phyloP scores from a whole-genome alignment of 2,329 filamentous ascomycete species.

The Phyllosticta paracitricarpa region DNA sequence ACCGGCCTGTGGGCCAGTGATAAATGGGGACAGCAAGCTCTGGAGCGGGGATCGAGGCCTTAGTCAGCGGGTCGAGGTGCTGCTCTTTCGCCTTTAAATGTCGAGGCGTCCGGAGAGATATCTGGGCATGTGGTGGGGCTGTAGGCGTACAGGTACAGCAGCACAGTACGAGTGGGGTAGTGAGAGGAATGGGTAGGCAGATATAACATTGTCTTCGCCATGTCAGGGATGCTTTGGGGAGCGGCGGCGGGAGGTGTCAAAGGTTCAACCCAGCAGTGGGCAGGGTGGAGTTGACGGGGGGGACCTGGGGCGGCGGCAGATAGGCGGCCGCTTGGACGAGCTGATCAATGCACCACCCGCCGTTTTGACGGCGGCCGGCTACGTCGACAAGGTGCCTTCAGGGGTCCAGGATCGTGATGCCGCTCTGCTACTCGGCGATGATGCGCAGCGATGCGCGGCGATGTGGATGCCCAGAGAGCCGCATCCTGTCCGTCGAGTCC shows the following conservation, averaged over 20 bases:
- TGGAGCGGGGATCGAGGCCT: neutral
- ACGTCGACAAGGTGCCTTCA: neutral
- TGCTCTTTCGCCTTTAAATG: neutral
- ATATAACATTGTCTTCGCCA: neutral
- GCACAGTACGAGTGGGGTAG: neutral
- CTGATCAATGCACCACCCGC: neutral
- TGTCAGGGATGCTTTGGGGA: constrained; percentile 4
- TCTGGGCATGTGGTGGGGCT: constrained; percentile 1
- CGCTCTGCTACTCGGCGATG: neutral
- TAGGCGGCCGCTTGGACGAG: neutral
- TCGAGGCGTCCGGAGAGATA: neutral
- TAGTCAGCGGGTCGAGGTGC: neutral
- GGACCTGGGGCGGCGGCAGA: neutral
- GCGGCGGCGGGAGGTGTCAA: constrained; percentile 3
- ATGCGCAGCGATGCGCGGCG: neutral
- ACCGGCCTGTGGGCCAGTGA: constrained; percentile 10
- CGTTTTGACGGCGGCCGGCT: neutral
- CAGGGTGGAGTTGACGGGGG: constrained; percentile 7
- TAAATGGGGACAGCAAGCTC: constrained; percentile 5
- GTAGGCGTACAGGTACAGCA: constrained; percentile 5
- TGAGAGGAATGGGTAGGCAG: neutral
- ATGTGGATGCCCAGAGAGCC: neutral
- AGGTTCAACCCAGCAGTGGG: neutral
- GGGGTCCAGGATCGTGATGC: neutral
- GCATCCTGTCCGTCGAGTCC: neutral